Evolutionary conservation across 2,329 filamentous ascomycete species (phyloP), one percentile per base, ranked within the genome.

Genomic region (Emmonsia crescens): DNA sequence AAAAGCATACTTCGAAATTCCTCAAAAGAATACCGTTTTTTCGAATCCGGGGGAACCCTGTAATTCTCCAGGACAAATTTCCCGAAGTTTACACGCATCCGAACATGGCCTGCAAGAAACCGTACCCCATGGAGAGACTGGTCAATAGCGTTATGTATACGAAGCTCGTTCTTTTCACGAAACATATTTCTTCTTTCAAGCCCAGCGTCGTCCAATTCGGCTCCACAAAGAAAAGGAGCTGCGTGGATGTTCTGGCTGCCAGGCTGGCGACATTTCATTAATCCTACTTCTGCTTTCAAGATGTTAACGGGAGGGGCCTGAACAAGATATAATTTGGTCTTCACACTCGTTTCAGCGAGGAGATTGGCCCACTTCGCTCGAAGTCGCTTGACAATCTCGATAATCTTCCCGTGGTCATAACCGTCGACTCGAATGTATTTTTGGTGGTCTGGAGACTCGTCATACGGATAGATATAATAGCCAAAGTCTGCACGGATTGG

Each of bases 61-160:
- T 74, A 78, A 14, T 71, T 66, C 10, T 73, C 69, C 29, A 79
- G 69, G 3, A 75, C 68, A 60, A 79, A 75, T 3, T 71, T 69
- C 4, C 77, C 77, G 56, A 79, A 72, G 29, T 75, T 75, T 2
- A 76, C 70, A 46, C 77, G 71, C 74, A 79, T 76, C 12, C 74
- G 73, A 40, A 76, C 63, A 61, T 74, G 70, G 33, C 73, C 71
- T 57, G 70, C 68, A 21, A 74, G 67, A 52, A 70, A 70, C 5
- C 69, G 66, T 57, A 75, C 65, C 9, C 68, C 68, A 36, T 68
- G 68, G 24, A 77, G 65, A 19, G 70, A 72, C 29, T 64, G 64
- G 46, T 72, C 69, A 52, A 76, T 63, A 0, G 70, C 68, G 6
- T 64, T 68, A 36, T 70, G 67, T 40, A 75, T 61, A 38, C 68